A percentile compares a stretch with the other conserved stretches of the same genome.
Evolutionary conservation across 495 filamentous ascomycete genomes (phyloP).

Genomic region (Bacidia rubella): DNA sequence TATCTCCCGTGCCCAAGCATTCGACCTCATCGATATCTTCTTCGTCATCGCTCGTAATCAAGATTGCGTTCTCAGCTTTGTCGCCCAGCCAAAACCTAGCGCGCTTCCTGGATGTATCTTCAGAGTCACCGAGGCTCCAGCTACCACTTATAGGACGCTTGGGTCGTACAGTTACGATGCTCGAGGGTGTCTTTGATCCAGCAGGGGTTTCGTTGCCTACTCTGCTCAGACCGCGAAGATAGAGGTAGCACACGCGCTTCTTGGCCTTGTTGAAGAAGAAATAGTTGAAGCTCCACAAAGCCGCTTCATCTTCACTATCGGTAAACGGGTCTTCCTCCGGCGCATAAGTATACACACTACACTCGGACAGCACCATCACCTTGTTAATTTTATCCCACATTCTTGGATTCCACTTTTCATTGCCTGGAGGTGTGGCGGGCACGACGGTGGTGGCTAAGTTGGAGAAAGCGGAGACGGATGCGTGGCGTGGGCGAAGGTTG

Average conservation of each 20-base stretch:
- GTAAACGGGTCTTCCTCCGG: slow-evolving; percentile 69
- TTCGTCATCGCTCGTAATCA: slow-evolving; percentile 12
- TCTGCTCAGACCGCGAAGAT: slow-evolving; percentile 73
- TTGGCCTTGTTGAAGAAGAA: slow-evolving; percentile 91
- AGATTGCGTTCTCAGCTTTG: slow-evolving; percentile 25
- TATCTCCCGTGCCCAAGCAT: slow-evolving; percentile 2
- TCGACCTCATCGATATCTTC: slow-evolving; percentile 16
- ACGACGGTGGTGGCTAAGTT: slow-evolving; percentile 16
- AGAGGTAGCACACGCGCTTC: slow-evolving; percentile 92
- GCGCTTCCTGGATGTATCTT: slow-evolving; percentile 51
- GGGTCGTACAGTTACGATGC: slow-evolving; percentile 12
- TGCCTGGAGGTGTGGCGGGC: slow-evolving; percentile 22
- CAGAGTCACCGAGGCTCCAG: slow-evolving; percentile 28
- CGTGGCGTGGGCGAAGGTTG: slow-evolving; percentile 57
- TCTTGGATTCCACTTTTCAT: slow-evolving; percentile 56
- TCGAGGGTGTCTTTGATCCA: slow-evolving; percentile 22
- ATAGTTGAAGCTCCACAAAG: slow-evolving; percentile 90
- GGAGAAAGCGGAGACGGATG: slow-evolving; percentile 14
- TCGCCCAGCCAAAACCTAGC: slow-evolving; percentile 76
- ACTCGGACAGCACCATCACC: slow-evolving; percentile 79
- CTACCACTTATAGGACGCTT: slow-evolving; percentile 27
- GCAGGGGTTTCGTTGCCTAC: slow-evolving; percentile 46
- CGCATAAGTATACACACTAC: slow-evolving; percentile 70
- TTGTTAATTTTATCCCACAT: slow-evolving; percentile 88
- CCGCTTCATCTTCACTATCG: slow-evolving; percentile 39